A percentile compares a stretch with the other conserved stretches of the same genome.
phyloP scores from a whole-genome alignment of 257 asterid species.

The Vinca minor region DNA sequence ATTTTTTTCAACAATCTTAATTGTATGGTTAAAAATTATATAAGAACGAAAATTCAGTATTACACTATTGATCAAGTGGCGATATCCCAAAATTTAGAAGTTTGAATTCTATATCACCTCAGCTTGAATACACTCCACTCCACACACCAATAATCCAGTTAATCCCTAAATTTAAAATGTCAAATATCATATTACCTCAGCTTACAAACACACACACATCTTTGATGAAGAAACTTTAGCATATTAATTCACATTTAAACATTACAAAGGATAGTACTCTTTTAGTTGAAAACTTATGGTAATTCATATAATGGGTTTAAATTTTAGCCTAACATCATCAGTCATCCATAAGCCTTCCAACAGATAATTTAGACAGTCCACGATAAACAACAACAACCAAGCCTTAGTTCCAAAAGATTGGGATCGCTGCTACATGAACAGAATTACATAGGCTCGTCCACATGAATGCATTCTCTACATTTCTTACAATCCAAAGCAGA shows the following conservation, averaged over 20 bases:
- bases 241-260: background rate
- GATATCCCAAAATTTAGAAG: background rate
- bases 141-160: background rate
- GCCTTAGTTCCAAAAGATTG: no score
- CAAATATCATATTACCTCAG: no score
- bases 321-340: background rate
- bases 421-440: no score
- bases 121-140: background rate
- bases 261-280: background rate
- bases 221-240: background rate
- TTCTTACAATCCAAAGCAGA: no score
- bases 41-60: no score
- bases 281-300: no score
- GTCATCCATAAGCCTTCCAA: background rate
- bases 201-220: no score
- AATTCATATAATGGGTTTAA: background rate
- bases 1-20: background rate
- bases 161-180: no score
- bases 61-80: background rate
- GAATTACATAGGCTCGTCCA: no score
- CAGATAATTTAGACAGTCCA: background rate
- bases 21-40: background rate
- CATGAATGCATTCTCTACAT: no score
- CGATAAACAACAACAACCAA: no score
- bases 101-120: background rate